Percentiles rank a stretch among this genome's conserved stretches.
phyloP scores from a whole-genome alignment of 1,284 basidiomycete species.

The Cutaneotrichosporon cyanovorans region DNA sequence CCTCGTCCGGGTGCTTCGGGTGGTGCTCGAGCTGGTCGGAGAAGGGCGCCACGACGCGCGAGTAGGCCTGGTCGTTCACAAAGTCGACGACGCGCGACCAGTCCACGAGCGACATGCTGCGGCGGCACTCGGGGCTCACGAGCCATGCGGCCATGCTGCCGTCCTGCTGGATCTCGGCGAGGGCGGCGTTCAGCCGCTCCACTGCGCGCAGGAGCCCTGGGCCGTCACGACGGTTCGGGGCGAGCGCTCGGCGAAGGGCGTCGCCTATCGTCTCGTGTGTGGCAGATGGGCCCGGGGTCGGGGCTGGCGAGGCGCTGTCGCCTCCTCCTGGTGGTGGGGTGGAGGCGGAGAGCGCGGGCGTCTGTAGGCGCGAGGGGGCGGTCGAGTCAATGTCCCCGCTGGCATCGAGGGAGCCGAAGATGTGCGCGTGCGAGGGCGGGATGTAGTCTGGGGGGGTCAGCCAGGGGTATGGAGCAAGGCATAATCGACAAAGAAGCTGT shows the following conservation, averaged over 20 bases:
- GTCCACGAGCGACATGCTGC: constrained; percentile 30
- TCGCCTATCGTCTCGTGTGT: constrained; percentile 49
- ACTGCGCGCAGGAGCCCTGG: constrained; percentile 48
- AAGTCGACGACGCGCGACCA: constrained; percentile 47
- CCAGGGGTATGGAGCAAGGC: too few relatives aligned
- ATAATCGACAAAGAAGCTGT: too few relatives aligned
- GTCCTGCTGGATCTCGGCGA: constrained; percentile 41
- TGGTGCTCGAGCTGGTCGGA: constrained; percentile 45
- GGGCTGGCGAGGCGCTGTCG: constrained; percentile 14
- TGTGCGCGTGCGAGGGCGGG: constrained; percentile 30
- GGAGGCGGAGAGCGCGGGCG: constrained; percentile 23
- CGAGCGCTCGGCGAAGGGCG: constrained; percentile 49
- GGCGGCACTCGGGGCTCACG: constrained; percentile 16
- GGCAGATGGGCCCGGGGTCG: constrained; percentile 8
- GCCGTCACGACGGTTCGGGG: constrained; percentile 48
- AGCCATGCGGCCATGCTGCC: constrained; percentile 36
- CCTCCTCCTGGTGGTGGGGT: too few relatives aligned
- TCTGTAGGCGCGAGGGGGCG: constrained; percentile 12
- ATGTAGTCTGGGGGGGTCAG: constrained; percentile 39
- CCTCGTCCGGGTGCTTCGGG: constrained; percentile 39
- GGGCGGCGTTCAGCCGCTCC: constrained; percentile 48
- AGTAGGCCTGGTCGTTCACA: constrained; percentile 52
- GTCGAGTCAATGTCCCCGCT: constrained; percentile 12
- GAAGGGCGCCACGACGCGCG: constrained; percentile 51
- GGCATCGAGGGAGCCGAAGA: constrained; percentile 34